Evolutionary conservation across 2,329 filamentous ascomycete species (phyloP).

Genomic region (Zymoseptoria brevis): DNA sequence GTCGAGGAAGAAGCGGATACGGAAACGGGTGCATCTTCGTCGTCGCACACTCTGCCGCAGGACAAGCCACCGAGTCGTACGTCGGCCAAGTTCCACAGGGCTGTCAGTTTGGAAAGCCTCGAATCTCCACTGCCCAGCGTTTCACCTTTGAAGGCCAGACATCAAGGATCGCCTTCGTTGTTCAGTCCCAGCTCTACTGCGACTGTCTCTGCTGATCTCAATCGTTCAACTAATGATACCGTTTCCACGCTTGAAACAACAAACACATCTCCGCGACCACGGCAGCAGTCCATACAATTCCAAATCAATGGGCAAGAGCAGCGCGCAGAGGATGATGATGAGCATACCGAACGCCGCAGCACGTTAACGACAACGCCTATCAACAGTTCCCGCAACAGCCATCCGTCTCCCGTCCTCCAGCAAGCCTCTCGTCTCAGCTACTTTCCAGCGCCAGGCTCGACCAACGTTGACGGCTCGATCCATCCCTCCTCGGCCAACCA

Average conservation of each 20-base stretch:
- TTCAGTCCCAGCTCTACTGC: not conserved
- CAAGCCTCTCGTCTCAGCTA: slow-evolving; percentile 9
- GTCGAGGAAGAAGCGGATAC: slow-evolving; percentile 17
- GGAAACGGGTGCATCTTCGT: not conserved
- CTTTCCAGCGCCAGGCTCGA: slow-evolving; percentile 3
- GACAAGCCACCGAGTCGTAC: not conserved
- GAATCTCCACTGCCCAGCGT: not conserved
- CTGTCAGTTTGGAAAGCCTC: not conserved
- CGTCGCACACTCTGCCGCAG: not conserved
- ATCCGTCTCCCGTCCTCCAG: slow-evolving; percentile 7
- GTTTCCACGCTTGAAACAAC: not conserved
- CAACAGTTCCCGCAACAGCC: slow-evolving; percentile 13
- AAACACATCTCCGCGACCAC: not conserved
- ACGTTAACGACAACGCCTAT: slow-evolving; percentile 17
- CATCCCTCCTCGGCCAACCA: slow-evolving; percentile 10
- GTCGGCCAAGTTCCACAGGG: not conserved
- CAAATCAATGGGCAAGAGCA: slow-evolving; percentile 1
- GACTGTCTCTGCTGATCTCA: not conserved
- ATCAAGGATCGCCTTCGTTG: not conserved
- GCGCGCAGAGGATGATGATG: slow-evolving; percentile 10
- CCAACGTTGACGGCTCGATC: slow-evolving; percentile 5
- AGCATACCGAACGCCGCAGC: slow-evolving; percentile 12
- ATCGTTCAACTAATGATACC: not conserved
- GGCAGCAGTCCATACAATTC: not conserved
- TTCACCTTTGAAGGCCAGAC: not conserved